Conservation (phyloP, 306 rosid genomes). For the Acacia crassicarpa region DNA sequence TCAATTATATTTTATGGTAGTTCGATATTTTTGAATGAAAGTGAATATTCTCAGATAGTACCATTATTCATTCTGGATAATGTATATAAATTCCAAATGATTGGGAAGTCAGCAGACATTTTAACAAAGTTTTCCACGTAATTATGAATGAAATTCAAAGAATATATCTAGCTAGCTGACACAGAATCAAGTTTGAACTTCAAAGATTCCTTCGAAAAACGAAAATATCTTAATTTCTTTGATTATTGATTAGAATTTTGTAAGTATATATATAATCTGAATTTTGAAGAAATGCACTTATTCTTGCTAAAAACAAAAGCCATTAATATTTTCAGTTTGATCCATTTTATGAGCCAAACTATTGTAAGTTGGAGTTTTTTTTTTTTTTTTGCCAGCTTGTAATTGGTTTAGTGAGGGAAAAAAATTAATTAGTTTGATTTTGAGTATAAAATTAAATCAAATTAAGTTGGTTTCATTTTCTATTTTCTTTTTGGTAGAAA, state of each 20-base stretch:
- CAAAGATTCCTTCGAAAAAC: neutral
- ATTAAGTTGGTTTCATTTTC: no score
- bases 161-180: neutral
- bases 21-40: neutral
- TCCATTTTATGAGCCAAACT: neutral
- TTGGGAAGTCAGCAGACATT: neutral
- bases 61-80: neutral
- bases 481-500: no score
- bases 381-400: no score
- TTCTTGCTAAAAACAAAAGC: neutral
- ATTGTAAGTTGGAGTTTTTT: neutral
- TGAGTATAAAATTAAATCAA: no score
- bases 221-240: neutral
- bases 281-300: neutral
- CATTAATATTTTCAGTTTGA: neutral
- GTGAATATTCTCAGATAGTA: neutral
- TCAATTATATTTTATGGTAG: neutral
- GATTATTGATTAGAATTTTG: neutral
- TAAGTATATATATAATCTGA: neutral
- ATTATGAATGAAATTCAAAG: slow-evolving; percentile 14
- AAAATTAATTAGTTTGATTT: neutral
- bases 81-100: neutral
- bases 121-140: neutral
- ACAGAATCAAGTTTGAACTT: neutral
- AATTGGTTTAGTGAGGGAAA: neutral